These are phyloP conservation scores for Hevea brasiliensis DNA, from an alignment of 345 rosid genomes.

Conservation along the genomic window DNA sequence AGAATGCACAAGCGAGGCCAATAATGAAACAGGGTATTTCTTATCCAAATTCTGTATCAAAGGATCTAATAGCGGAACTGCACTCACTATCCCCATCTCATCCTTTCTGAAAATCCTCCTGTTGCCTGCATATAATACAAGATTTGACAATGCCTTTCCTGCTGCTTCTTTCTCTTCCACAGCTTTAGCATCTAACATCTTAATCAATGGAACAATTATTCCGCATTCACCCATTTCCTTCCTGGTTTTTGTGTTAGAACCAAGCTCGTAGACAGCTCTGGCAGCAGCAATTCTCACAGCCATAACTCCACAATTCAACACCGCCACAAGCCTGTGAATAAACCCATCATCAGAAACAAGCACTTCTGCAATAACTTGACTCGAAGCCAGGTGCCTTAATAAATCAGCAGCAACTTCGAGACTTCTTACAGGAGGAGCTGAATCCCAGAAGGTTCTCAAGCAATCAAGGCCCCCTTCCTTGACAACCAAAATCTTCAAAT, in stretches of 20 bases:
- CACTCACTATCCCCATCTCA: constrained; percentile 55
- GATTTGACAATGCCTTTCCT: constrained; percentile 58
- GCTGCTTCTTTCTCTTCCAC: constrained; percentile 85
- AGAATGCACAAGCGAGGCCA: constrained; percentile 63
- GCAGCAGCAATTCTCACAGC: constrained; percentile 80
- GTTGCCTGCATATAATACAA: constrained; percentile 49
- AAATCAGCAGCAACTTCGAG: constrained; percentile 69
- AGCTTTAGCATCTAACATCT: constrained; percentile 87
- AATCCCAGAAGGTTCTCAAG: constrained; percentile 80
- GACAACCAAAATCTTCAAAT: constrained; percentile 57
- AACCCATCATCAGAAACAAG: constrained; percentile 67
- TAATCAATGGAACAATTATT: constrained; percentile 50
- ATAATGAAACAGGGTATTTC: constrained; percentile 52
- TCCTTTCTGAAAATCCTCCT: constrained; percentile 54
- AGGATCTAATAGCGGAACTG: constrained; percentile 72
- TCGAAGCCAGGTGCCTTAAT: constrained; percentile 51
- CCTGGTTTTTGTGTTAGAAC: constrained; percentile 52
- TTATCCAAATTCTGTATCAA: constrained; percentile 53
- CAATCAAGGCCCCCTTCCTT: constrained; percentile 70
- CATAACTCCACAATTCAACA: constrained; percentile 60
- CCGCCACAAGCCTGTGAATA: constrained; percentile 43
- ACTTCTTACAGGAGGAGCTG: constrained; percentile 43
- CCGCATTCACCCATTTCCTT: constrained; percentile 76
- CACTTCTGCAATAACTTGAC: constrained; percentile 57
- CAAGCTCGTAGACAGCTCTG: constrained; percentile 51